Percentiles rank a stretch among this genome's conserved stretches.
Conservation (phyloP, 495 filamentous ascomycete genomes). For the Thermochaetoides thermophila region DNA sequence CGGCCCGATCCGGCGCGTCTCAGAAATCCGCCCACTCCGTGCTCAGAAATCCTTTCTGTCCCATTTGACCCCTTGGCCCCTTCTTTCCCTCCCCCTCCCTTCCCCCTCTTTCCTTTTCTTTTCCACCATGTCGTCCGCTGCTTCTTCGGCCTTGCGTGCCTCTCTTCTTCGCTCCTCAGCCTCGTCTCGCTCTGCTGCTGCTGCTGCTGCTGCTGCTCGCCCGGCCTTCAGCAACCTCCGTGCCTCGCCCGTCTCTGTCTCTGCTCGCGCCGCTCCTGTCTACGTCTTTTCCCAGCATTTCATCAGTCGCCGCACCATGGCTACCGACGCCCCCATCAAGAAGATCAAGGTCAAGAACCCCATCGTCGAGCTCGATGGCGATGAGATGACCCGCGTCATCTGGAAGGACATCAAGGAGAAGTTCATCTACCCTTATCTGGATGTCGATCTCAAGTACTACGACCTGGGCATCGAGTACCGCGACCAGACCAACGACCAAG, state of each 20-base stretch:
- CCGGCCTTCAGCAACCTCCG: slow-evolving; percentile 8
- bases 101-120: slow-evolving; percentile 4
- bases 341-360: slow-evolving; percentile 99
- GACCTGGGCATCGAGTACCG: slow-evolving; percentile 90
- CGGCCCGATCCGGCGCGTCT: slow-evolving; percentile 15
- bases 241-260: slow-evolving; percentile 1
- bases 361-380: slow-evolving; percentile 91
- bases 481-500: slow-evolving; percentile 89
- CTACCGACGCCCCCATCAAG: slow-evolving; percentile 37
- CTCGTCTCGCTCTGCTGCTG: slow-evolving; percentile 9
- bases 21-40: slow-evolving; percentile 4
- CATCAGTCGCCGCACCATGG: slow-evolving; percentile 26
- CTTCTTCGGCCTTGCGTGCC: slow-evolving; percentile 14
- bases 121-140: slow-evolving; percentile 18
- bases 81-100: slow-evolving; percentile 4
- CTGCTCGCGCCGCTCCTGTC: slow-evolving; percentile 10
- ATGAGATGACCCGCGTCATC: slow-evolving; percentile 99
- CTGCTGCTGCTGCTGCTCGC: neutral
- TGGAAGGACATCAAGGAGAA: slow-evolving; percentile 98
- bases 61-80: slow-evolving; percentile 6
- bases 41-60: neutral
- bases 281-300: slow-evolving; percentile 11
- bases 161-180: slow-evolving; percentile 14
- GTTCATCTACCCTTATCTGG: slow-evolving; percentile 89
- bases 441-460: slow-evolving; percentile 98